Evolutionary conservation across 768 basidiomycete genomes (phyloP).

Genomic region (Suillus alpinus): DNA sequence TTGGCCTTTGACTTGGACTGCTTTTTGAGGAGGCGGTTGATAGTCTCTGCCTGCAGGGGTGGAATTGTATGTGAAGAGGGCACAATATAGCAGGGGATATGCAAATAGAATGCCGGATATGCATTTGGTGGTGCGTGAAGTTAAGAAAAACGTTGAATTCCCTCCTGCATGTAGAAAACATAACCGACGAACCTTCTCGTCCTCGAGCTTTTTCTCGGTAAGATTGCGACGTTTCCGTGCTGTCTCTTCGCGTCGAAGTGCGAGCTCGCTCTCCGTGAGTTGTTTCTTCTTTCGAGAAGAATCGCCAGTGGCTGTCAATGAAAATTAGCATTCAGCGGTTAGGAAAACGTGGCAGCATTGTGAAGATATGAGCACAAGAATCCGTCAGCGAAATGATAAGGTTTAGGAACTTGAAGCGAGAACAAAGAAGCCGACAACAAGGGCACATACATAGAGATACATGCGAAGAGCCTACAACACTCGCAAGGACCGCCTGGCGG

Average conservation of each 20-base stretch:
- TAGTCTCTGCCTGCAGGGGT: slow-evolving; percentile 68
- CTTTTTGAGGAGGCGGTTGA: slow-evolving; percentile 86
- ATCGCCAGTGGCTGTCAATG: slow-evolving; percentile 5
- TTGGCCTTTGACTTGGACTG: slow-evolving; percentile 68
- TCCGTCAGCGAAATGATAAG: neutral
- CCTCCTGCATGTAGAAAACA: neutral
- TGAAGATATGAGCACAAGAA: neutral
- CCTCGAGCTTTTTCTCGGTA: slow-evolving; percentile 79
- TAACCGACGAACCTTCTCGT: slow-evolving; percentile 62
- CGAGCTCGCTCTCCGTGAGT: slow-evolving; percentile 70
- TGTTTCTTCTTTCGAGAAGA: slow-evolving; percentile 53
- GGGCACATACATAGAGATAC: slow-evolving; percentile 52
- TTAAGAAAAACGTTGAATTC: neutral
- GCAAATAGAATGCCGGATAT: neutral
- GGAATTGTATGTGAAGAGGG: neutral
- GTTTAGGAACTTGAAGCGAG: neutral
- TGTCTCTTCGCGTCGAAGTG: slow-evolving; percentile 74
- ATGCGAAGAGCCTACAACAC: slow-evolving; percentile 65
- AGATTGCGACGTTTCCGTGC: slow-evolving; percentile 79
- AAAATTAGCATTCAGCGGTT: neutral
- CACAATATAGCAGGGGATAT: neutral
- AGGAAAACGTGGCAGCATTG: neutral
- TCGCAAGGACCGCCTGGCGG: slow-evolving; percentile 69
- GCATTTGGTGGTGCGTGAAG: neutral
- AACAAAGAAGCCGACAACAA: neutral